Evolutionary conservation across 768 basidiomycete genomes (phyloP).

Genomic region (Auricularia auricula-judae): DNA sequence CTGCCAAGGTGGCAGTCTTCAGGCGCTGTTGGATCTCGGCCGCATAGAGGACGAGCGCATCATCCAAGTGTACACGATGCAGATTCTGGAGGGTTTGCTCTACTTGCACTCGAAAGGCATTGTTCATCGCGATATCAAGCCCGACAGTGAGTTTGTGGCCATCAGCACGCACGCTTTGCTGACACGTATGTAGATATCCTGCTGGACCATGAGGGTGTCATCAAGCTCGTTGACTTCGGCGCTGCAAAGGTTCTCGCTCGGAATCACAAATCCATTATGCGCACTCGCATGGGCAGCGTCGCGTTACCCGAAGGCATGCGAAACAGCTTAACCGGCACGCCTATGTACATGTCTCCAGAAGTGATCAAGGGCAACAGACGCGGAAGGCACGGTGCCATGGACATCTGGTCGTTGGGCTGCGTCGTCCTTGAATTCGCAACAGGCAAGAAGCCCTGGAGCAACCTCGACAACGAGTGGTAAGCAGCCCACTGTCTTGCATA

Average conservation of each 20-base stretch:
- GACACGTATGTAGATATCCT: conserved; percentile 60
- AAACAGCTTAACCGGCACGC: conserved; percentile 90
- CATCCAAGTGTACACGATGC: conserved; percentile 90
- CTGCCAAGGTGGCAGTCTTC: conserved; percentile 91
- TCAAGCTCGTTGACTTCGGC: conserved; percentile 96
- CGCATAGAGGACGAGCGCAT: conserved; percentile 95
- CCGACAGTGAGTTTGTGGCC: conserved; percentile 64
- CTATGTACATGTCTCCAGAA: conserved; percentile 99
- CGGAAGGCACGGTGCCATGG: conserved; percentile 90
- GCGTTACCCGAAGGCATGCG: conserved; percentile 39
- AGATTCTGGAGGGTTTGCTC: conserved; percentile 88
- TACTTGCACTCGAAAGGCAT: conserved; percentile 91
- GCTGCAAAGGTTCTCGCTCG: conserved; percentile 93
- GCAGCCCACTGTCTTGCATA: conserved; percentile 13
- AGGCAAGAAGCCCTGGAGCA: conserved; percentile 96
- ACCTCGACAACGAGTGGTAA: conserved; percentile 97
- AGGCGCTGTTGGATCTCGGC: conserved; percentile 80
- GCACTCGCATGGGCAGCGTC: conserved; percentile 48
- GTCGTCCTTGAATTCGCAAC: conserved; percentile 96
- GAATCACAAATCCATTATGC: conserved; percentile 70
- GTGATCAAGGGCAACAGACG: conserved; percentile 89
- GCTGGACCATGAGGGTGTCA: conserved; percentile 77
- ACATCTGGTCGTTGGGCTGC: conserved; percentile 96
- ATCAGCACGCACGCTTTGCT: conserved; percentile 1
- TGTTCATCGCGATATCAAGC: conserved; percentile 95